These are phyloP conservation scores for Acrocalymma vagum DNA, from an alignment of 2,329 filamentous ascomycete species.

Conservation along the genomic window DNA sequence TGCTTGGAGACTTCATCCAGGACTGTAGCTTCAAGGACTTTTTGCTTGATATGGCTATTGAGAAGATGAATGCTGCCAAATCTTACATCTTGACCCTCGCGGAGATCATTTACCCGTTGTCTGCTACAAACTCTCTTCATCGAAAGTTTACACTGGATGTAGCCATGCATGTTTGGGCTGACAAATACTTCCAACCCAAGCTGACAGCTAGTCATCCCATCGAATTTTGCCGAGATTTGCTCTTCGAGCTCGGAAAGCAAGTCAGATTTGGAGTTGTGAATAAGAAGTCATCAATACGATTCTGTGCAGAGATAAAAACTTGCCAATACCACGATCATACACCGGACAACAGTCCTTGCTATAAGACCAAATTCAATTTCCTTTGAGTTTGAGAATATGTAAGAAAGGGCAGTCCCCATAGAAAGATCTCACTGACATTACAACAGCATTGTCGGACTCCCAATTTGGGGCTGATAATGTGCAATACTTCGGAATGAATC, in stretches of 20 bases:
- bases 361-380: constrained; percentile 2
- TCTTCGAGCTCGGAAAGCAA: not conserved
- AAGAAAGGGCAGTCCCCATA: too few species aligned
- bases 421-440: too few species aligned
- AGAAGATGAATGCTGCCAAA: constrained; percentile 1
- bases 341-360: constrained; percentile 1
- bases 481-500: too few species aligned
- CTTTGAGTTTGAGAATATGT: too few species aligned
- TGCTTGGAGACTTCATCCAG: constrained; percentile 6
- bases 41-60: constrained; percentile 8
- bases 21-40: constrained; percentile 9
- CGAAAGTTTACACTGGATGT: not conserved
- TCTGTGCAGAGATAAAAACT: not conserved
- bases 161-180: not conserved
- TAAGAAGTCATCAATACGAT: not conserved
- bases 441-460: too few species aligned
- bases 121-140: not conserved
- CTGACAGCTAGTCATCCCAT: not conserved
- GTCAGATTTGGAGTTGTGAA: not conserved
- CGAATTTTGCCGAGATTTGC: constrained; percentile 2
- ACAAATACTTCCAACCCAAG: not conserved
- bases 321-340: constrained; percentile 11
- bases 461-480: too few species aligned
- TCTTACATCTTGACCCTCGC: not conserved
- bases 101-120: not conserved